Evolutionary conservation across 2,329 filamentous ascomycete genomes (phyloP).

Genomic region (Penicillium rolfsii): DNA sequence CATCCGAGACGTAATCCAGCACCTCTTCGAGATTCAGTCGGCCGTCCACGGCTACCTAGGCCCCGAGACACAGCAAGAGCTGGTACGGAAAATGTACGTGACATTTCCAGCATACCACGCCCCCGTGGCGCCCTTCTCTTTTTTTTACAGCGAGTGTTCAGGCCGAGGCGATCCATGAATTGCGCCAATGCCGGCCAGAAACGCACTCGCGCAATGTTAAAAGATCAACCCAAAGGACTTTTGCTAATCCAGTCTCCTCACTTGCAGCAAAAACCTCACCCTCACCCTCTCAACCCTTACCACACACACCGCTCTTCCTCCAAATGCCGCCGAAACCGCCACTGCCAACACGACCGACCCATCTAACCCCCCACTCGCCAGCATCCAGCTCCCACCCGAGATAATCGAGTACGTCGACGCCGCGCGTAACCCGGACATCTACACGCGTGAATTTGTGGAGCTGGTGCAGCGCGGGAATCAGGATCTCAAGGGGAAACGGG

Average conservation of each 20-base stretch:
- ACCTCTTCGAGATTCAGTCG: constrained; percentile 64
- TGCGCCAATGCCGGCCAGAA: neutral
- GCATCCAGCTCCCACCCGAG: constrained; percentile 61
- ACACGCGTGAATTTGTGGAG: constrained; percentile 68
- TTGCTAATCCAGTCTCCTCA: neutral
- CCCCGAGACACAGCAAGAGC: constrained; percentile 58
- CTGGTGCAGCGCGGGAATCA: constrained; percentile 65
- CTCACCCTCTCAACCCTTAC: constrained; percentile 58
- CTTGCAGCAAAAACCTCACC: constrained; percentile 54
- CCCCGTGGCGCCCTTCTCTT: neutral
- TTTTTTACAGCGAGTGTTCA: neutral
- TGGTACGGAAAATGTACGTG: constrained; percentile 61
- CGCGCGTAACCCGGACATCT: constrained; percentile 68
- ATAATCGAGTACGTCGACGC: constrained; percentile 66
- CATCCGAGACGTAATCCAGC: constrained; percentile 64
- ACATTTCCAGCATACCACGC: neutral
- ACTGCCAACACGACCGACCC: constrained; percentile 31
- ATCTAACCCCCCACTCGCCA: constrained; percentile 51
- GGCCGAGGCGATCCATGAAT: neutral
- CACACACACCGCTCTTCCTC: constrained; percentile 38
- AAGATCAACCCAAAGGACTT: neutral
- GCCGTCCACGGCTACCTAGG: constrained; percentile 63
- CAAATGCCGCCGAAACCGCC: constrained; percentile 26
- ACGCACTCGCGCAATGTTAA: neutral
- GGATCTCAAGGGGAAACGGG: constrained; percentile 62